Evolutionary conservation across 192 early-diverging fungal genomes (phyloP), one percentile per base, ranked within the genome.

Genomic region (Chytriomyces sp.): DNA sequence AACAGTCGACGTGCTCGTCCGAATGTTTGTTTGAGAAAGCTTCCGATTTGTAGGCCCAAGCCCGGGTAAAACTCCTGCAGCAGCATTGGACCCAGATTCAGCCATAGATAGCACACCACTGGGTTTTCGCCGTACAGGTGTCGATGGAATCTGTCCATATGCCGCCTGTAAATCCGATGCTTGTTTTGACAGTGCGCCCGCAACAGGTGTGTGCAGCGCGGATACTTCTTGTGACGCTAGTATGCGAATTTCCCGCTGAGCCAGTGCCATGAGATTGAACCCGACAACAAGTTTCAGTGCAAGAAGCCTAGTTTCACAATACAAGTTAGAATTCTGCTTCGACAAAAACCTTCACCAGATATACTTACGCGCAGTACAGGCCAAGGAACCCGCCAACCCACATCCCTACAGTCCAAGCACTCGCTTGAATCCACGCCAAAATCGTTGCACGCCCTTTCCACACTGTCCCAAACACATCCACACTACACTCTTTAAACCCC

Each of bases 241-340:
- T 80, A 63, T 63, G 76, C 80, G 67, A 80, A 83, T n/a, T 76
- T 78, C 46, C 80, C 77, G 6, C 73, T 35, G 87, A 4, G 94
- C 90, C 86, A 89, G 89, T 44, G 87, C 88, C 50, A 93, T 88
- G 68, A 96, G 80, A n/a, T 88, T 89, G 68, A 87, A 90, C 5
- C 93, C 94, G 73, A 94, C 89, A 18, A 91, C 62, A 20, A 96
- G 82, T 81, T 96, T 96, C n/a, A 91, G 57, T 50, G 83, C 80
- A 45, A 93, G 86, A 6, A 89, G 77, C 10, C 87, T 88, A 64
- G 60, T 48, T 23, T 24, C 13, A 49, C 13, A 23, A 64, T 35
- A 61, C 44, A 62, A 50, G 48, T 53, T 45, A 44, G 10, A 61
- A 44, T 26, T 45, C 35, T 18, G 44, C 44, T n/a, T 45, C 62